A percentile compares a stretch with the other conserved stretches of the same genome.
Evolutionary conservation across 2,329 filamentous ascomycete genomes (phyloP).

Genomic region (Triangularia setosa): DNA sequence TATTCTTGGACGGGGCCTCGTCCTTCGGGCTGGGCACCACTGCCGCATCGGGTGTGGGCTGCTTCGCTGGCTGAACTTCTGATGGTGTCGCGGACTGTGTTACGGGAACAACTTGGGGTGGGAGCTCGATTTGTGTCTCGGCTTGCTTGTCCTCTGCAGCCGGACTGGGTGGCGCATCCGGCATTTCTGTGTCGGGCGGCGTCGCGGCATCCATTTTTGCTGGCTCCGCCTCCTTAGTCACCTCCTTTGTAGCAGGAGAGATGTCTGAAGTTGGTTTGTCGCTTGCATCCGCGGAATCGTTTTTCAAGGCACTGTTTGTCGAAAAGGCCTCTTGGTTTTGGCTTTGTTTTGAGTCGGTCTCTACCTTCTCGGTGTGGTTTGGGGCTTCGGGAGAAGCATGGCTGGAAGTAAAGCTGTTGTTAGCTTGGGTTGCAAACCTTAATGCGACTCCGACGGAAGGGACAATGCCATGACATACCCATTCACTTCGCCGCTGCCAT

Average conservation of each 20-base stretch:
- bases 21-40: background rate
- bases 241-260: background rate
- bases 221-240: constrained; percentile 43
- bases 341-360: constrained; percentile 7
- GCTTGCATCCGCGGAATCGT: background rate
- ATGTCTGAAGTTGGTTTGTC: background rate
- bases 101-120: background rate
- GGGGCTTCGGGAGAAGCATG: constrained; percentile 17
- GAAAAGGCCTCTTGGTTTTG: constrained; percentile 18
- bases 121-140: constrained; percentile 10
- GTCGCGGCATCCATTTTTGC: constrained; percentile 40
- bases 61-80: background rate
- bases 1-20: constrained; percentile 1
- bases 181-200: constrained; percentile 20
- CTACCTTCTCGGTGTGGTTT: constrained; percentile 5
- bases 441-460: background rate
- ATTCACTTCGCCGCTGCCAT: constrained; percentile 39
- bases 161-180: constrained; percentile 19
- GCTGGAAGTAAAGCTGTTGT: constrained; percentile 14
- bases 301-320: constrained; percentile 8
- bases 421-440: constrained; percentile 6
- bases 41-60: background rate
- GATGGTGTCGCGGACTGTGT: background rate
- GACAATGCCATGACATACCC: constrained; percentile 48
- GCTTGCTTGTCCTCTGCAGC: constrained; percentile 8